Percentiles rank a stretch among this genome's conserved stretches.
These are phyloP conservation scores for Westerdykella sp. DNA, from an alignment of 2,329 filamentous ascomycete species.

Conservation along the genomic window DNA sequence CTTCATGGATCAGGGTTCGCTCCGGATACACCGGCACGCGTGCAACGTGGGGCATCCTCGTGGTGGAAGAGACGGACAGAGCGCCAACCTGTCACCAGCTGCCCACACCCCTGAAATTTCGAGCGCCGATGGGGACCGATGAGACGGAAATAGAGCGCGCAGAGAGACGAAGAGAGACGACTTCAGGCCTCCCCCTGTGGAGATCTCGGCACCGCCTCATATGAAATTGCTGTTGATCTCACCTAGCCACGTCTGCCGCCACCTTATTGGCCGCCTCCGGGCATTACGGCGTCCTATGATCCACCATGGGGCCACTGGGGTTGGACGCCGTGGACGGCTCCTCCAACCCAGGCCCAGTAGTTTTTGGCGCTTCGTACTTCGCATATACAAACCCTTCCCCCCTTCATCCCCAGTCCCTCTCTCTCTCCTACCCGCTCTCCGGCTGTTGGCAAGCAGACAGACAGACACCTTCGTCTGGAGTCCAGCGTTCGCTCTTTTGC, in stretches of 20 bases:
- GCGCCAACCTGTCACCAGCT: background rate
- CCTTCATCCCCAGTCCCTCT: slow-evolving; percentile 8
- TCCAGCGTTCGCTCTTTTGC: slow-evolving; percentile 14
- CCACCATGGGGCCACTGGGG: too few relatives aligned
- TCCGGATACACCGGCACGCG: slow-evolving; percentile 6
- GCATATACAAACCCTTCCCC: slow-evolving; percentile 1
- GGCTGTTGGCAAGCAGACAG: slow-evolving; percentile 15
- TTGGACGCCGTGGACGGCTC: slow-evolving; percentile 4
- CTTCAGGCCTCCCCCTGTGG: background rate
- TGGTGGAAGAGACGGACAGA: slow-evolving; percentile 10
- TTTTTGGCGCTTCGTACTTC: background rate
- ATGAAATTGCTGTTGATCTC: slow-evolving; percentile 24
- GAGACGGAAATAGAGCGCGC: background rate
- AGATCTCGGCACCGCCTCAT: slow-evolving; percentile 16
- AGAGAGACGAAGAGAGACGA: slow-evolving; percentile 1
- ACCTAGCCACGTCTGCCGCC: slow-evolving; percentile 9
- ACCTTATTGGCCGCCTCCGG: slow-evolving; percentile 12
- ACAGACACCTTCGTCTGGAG: slow-evolving; percentile 19
- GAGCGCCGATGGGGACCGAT: background rate
- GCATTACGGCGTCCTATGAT: background rate
- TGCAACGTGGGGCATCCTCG: slow-evolving; percentile 1
- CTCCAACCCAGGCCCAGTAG: slow-evolving; percentile 1
- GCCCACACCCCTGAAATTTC: background rate
- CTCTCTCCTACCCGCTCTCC: slow-evolving; percentile 11
- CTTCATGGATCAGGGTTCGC: slow-evolving; percentile 20